Percentiles rank a stretch among this genome's conserved stretches.
Conservation (phyloP, 2,329 filamentous ascomycete genomes). For the Neofusicoccum umdonicola region DNA sequence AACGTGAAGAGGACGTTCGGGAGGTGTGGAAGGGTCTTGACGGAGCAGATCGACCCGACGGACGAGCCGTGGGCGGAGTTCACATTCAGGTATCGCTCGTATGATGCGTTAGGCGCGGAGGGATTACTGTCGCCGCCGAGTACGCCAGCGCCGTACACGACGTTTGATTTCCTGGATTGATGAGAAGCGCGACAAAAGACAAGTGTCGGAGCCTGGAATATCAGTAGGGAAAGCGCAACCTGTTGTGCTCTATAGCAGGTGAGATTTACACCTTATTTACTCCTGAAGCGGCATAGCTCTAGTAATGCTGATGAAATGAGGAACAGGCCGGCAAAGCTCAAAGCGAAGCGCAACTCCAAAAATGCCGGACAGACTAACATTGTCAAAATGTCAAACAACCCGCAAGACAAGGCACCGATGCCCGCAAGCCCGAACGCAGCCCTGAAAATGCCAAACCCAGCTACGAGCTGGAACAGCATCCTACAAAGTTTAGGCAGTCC, state of each 20-base stretch:
- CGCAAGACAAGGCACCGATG: neutral
- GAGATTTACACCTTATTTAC: too few relatives aligned
- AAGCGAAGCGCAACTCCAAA: neutral
- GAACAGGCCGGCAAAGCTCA: too few relatives aligned
- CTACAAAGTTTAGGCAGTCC: too few relatives aligned
- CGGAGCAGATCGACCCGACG: slow-evolving; percentile 10
- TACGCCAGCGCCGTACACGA: neutral
- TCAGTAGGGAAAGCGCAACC: too few relatives aligned
- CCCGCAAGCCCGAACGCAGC: neutral
- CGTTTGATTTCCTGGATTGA: slow-evolving; percentile 4
- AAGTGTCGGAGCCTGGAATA: too few relatives aligned
- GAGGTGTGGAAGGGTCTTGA: slow-evolving; percentile 1
- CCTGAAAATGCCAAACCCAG: neutral
- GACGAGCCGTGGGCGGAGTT: slow-evolving; percentile 12
- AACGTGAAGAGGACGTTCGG: slow-evolving; percentile 8
- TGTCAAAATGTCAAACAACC: neutral
- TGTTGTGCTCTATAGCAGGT: neutral
- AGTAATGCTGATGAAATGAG: too few relatives aligned
- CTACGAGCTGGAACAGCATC: too few relatives aligned
- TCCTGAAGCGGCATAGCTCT: too few relatives aligned
- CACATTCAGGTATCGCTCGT: slow-evolving; percentile 1
- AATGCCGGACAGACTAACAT: neutral
- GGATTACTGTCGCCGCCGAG: neutral
- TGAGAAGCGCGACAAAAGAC: neutral
- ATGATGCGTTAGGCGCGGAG: neutral